Base-by-base conservation (phyloP, 352 stramenopile species). In the Phytophthora sp. region DNA sequence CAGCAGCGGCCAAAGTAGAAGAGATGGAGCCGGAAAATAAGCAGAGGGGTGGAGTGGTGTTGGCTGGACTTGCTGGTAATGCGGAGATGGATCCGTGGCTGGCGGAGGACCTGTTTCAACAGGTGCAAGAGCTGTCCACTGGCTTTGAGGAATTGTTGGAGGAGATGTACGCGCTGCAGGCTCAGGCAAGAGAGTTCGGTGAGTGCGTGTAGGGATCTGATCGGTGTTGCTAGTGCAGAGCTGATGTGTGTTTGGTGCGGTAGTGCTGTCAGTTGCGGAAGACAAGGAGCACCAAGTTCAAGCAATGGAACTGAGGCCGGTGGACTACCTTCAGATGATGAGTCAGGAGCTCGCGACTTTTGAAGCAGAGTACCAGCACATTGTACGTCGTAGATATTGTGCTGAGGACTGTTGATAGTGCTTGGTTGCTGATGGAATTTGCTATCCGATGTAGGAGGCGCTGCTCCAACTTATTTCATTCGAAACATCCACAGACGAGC, bases 331-430 rank as follows among this genome's bases (percentile, higher is more conserved):
- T 30, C 80, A 91, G 70, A 91, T 91, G 59, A 79, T 92, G 21
- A 72, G 52, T 30, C 67, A 87, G 28, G 80, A 94, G 37, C 45
- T 91, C 8, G 79, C 80, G 5, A 76, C 78, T 26, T 91, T 90
- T 45, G 86, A 94, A 72, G 76, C 83, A n/a, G 83, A 92, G 66
- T 92, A 76, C 58, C 86, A 94, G 50, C 84, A 94, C 42, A 76
- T 92, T 21, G 85, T 94, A 72, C 62, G 84, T 72, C 17, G 9
- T 20, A 50, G 12, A n/a, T n/a, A n/a, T n/a, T n/a, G n/a, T n/a
- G 20, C 2, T n/a, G 4, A 4, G 5, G n/a, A 26, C n/a, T 55
- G 46, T 10, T 44, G 15, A 13, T 9, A 0, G 69, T 20, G 26
- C 24, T 60, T 15, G 6, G 0, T 72, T 23, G 18, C 15, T 68